These are phyloP conservation scores for Gossypium gossypioides DNA, from an alignment of 441 rosid species.

Conservation along the genomic window DNA sequence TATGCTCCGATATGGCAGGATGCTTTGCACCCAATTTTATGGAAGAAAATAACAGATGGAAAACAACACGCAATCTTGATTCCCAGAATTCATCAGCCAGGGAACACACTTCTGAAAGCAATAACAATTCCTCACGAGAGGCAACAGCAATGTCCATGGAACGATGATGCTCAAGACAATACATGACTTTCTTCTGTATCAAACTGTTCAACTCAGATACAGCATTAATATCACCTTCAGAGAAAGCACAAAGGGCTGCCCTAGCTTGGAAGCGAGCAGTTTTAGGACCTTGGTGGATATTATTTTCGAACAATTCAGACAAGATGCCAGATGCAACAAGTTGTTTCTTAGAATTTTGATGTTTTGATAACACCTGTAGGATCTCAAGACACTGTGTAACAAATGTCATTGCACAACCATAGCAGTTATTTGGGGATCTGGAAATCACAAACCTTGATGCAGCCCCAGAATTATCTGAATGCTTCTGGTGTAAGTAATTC, in stretches of 20 bases:
- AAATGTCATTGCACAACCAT: slow-evolving; percentile 96
- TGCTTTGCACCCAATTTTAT: slow-evolving; percentile 98
- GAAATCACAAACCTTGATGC: slow-evolving; percentile 86
- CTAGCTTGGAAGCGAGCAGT: slow-evolving; percentile 92
- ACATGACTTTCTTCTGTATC: slow-evolving; percentile 95
- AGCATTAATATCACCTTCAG: slow-evolving; percentile 88
- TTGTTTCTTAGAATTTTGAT: slow-evolving; percentile 76
- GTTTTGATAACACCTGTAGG: slow-evolving; percentile 80
- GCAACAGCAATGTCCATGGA: slow-evolving; percentile 97
- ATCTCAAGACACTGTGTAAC: slow-evolving; percentile 98
- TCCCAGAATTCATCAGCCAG: slow-evolving; percentile 99
- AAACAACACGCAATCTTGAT: slow-evolving; percentile 91
- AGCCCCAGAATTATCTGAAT: slow-evolving; percentile 51
- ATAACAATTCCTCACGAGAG: slow-evolving; percentile 87
- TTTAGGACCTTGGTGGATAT: slow-evolving; percentile 98
- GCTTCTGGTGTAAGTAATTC: slow-evolving; percentile 96
- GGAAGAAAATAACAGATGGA: slow-evolving; percentile 92
- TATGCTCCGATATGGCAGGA: slow-evolving; percentile 98
- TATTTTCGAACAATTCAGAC: slow-evolving; percentile 90
- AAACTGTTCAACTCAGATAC: slow-evolving; percentile 84
- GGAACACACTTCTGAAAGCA: slow-evolving; percentile 98
- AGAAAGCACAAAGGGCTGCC: slow-evolving; percentile 89
- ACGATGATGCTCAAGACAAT: slow-evolving; percentile 99
- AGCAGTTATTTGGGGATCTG: slow-evolving; percentile 90
- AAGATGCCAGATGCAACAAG: slow-evolving; percentile 90